Evolutionary conservation across 1,284 basidiomycete genomes (phyloP).

Genomic region (Boletus semigastroideus): DNA sequence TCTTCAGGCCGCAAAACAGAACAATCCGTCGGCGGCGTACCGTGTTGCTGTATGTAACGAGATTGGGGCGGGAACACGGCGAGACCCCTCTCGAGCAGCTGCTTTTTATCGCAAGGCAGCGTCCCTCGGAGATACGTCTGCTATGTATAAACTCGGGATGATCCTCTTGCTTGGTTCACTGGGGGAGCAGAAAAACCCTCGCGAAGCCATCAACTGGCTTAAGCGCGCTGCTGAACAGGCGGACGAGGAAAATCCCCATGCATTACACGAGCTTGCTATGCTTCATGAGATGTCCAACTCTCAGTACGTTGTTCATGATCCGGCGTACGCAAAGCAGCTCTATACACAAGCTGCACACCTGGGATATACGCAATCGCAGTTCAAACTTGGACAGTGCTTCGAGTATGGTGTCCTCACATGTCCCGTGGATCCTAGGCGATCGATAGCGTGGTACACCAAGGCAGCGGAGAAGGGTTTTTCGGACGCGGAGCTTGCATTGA

Average conservation of each 20-base stretch:
- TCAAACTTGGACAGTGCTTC: conserved; percentile 93
- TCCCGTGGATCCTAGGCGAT: conserved; percentile 88
- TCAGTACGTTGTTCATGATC: conserved; percentile 69
- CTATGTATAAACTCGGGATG: conserved; percentile 99
- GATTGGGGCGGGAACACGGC: conserved; percentile 96
- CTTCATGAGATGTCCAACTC: conserved; percentile 81
- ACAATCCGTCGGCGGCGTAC: conserved; percentile 93
- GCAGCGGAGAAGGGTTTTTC: conserved; percentile 95
- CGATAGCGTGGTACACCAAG: conserved; percentile 98
- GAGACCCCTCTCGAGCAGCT: conserved; percentile 85
- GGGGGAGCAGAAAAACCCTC: conserved; percentile 81
- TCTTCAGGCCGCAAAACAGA: conserved; percentile 95
- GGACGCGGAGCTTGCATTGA: conserved; percentile 93
- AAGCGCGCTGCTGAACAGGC: conserved; percentile 95
- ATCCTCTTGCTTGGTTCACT: conserved; percentile 87
- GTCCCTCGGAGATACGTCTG: conserved; percentile 93
- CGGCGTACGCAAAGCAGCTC: conserved; percentile 80
- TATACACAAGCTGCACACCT: conserved; percentile 93
- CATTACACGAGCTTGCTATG: conserved; percentile 93
- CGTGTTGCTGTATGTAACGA: conserved; percentile 99
- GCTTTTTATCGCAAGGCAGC: conserved; percentile 98
- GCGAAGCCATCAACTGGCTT: conserved; percentile 95
- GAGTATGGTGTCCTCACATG: conserved; percentile 92
- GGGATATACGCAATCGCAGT: conserved; percentile 92
- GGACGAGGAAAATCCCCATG: conserved; percentile 98